Evolutionary conservation across 2,329 filamentous ascomycete species (phyloP).

Genomic region (Fusarium marasasianum): DNA sequence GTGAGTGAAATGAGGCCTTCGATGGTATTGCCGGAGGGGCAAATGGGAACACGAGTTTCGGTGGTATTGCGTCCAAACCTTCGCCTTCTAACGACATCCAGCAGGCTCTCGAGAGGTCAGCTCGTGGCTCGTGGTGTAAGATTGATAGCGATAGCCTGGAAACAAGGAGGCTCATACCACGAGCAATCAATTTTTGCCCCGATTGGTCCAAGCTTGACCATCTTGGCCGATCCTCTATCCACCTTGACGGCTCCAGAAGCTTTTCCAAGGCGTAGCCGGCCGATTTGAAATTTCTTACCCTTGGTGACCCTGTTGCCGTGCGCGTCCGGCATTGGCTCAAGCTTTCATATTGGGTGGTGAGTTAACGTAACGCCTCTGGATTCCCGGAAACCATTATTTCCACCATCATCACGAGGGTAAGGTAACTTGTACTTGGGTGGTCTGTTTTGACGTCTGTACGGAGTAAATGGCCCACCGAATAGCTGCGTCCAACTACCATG

Average conservation of each 20-base stretch:
- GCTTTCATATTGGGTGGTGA: slow-evolving; percentile 28
- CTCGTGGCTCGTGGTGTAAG: neutral
- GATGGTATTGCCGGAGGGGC: neutral
- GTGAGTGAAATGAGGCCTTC: slow-evolving; percentile 22
- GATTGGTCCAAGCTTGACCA: slow-evolving; percentile 36
- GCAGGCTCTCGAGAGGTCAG: slow-evolving; percentile 1
- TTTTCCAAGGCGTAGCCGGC: slow-evolving; percentile 15
- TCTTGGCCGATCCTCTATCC: slow-evolving; percentile 25
- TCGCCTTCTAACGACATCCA: slow-evolving; percentile 17
- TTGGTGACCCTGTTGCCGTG: neutral
- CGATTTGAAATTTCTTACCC: slow-evolving; percentile 8
- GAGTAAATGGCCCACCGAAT: slow-evolving; percentile 14
- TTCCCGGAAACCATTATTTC: slow-evolving; percentile 17
- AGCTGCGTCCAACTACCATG: slow-evolving; percentile 3
- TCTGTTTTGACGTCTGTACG: neutral
- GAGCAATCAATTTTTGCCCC: slow-evolving; percentile 37
- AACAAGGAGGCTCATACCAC: slow-evolving; percentile 32
- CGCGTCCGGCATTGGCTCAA: slow-evolving; percentile 23
- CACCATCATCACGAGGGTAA: slow-evolving; percentile 21
- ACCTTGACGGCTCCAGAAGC: slow-evolving; percentile 31
- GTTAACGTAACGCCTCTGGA: slow-evolving; percentile 32
- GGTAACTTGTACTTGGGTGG: slow-evolving; percentile 31
- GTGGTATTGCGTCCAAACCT: neutral
- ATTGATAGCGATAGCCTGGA: slow-evolving; percentile 18
- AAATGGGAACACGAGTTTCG: neutral